Evolutionary conservation across 257 asterid genomes (phyloP), one percentile per base, ranked within the genome.

Genomic region (Capsicum rhomboideum): DNA sequence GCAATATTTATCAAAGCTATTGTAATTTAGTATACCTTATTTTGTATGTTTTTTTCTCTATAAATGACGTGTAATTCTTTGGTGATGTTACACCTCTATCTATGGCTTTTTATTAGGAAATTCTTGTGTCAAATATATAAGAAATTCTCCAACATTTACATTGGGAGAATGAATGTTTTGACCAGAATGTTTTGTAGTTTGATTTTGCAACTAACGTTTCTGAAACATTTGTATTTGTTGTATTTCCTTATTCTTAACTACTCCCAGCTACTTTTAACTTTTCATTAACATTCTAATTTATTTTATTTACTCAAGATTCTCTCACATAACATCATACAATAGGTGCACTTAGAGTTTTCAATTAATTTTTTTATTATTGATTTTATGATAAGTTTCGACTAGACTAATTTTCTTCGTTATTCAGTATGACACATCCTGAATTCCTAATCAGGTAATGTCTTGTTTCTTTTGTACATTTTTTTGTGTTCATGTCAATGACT

Each of bases 1-100:
- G 86, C 82, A 86, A 82, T 83, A 4, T 83, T 6, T 80, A 55
- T 58, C 56, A 58, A 46, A 80, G 12, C 23, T 59, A 49, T 59
- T 80, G 59, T 37, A 59, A 56, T 80, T 16, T 59, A 71, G 2
- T 68, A n/a, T n/a, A n/a, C n/a, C 11, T 46, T 46, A 42, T 46
- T 74, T 74, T 13, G 59, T 23, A 49, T 21, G 42, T 4, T 74
- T 44, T 23, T 42, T 20, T 53, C 26, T 12, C 13, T 7, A 44
- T 21, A 74, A 23, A 17, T 58, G 56, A 9, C 34, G 74, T 80
- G 83, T 37, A n/a, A 80, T 80, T 58, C 58, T 26, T 44, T 80
- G 56, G 23, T 80, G 83, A 40, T 40, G 58, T 80, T 37, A 40
- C 83, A 5, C 83, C 40, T 37, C 2, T 37, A 37, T 59, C 75